Percentiles rank a stretch among this genome's conserved stretches.
Conservation (phyloP, 257 asterid species). For the Solanum neorickii region DNA sequence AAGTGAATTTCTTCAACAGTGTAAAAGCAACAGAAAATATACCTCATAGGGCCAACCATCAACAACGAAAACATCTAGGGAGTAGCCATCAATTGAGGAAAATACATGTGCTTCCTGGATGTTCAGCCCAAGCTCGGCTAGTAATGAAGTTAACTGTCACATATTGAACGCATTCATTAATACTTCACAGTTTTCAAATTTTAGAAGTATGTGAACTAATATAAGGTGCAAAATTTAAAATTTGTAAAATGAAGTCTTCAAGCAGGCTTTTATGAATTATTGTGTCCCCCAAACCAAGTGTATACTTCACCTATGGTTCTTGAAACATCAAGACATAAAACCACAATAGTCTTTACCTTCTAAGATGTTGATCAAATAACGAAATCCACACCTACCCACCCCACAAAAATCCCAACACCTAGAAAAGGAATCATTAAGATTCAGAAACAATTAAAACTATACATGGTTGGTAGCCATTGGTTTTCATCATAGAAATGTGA, state of each 20-base stretch:
- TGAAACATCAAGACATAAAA: neutral
- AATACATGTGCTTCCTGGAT: constrained; percentile 99
- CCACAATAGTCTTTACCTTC: neutral
- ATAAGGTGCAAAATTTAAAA: neutral
- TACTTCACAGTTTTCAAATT: neutral
- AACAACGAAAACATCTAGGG: constrained; percentile 93
- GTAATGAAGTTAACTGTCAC: constrained; percentile 84
- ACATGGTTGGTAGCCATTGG: neutral
- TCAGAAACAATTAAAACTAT: neutral
- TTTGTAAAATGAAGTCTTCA: neutral
- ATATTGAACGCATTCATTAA: neutral
- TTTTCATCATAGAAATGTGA: neutral
- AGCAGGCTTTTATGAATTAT: neutral
- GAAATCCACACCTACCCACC: neutral
- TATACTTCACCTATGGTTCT: neutral
- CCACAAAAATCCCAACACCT: neutral
- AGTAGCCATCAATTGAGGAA: constrained; percentile 90
- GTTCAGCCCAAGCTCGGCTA: constrained; percentile 87
- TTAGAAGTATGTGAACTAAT: neutral
- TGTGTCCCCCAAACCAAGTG: neutral
- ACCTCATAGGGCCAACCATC: constrained; percentile 98
- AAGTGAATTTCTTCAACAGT: neutral
- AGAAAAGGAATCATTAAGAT: neutral
- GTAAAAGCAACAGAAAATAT: constrained; percentile 3
- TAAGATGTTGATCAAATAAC: neutral